phyloP scores from a whole-genome alignment of 441 rosid genomes.

The Jatropha podagrica region DNA sequence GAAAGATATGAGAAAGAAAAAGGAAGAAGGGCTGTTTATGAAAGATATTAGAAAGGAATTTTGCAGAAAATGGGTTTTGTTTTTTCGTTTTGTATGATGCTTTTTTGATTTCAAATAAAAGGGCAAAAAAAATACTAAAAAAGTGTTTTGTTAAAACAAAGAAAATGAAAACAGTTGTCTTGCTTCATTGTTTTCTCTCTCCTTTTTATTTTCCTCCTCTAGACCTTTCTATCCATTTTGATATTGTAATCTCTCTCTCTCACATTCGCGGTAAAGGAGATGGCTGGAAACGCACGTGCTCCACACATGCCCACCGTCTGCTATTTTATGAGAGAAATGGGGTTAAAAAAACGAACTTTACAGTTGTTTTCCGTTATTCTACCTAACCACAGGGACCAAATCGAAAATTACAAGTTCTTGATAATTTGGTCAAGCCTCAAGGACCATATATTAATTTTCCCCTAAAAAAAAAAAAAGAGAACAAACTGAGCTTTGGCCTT shows the following conservation, averaged over 20 bases:
- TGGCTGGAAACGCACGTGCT: constrained; percentile 20
- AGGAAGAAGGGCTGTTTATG: background rate
- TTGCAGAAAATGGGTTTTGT: background rate
- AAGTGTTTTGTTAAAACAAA: constrained; percentile 10
- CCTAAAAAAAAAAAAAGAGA: background rate
- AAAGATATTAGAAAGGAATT: background rate
- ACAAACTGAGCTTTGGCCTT: background rate
- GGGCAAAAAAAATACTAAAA: background rate
- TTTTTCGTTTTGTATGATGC: background rate
- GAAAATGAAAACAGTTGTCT: constrained; percentile 18
- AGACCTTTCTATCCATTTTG: constrained; percentile 14
- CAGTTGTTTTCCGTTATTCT: background rate
- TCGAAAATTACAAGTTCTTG: background rate
- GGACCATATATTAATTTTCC: no score
- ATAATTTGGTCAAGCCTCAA: no score
- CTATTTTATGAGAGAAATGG: background rate
- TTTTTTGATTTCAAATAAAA: constrained; percentile 11
- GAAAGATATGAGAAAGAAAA: background rate
- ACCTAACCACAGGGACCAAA: constrained; percentile 5
- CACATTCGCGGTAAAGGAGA: constrained; percentile 12
- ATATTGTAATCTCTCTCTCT: constrained; percentile 4
- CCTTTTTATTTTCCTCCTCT: background rate
- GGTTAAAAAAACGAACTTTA: background rate
- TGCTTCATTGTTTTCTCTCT: background rate
- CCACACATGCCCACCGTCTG: constrained; percentile 18